Conservation (phyloP, 2,329 filamentous ascomycete genomes). For the Aureobasidium mangrovei region DNA sequence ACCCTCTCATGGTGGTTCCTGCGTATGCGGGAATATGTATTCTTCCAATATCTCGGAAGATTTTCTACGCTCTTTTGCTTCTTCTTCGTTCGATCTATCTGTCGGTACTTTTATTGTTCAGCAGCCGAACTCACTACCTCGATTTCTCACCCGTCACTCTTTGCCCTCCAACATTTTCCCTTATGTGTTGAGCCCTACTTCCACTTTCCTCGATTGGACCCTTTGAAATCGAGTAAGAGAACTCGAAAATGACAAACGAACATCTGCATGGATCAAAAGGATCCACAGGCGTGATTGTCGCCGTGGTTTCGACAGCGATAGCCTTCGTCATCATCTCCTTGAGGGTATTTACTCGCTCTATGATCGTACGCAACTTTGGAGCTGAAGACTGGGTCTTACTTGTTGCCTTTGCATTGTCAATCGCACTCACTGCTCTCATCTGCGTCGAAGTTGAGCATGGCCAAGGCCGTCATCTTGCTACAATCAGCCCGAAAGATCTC, state of each 20-base stretch:
- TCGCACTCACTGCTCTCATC: constrained; percentile 14
- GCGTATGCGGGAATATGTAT: constrained; percentile 7
- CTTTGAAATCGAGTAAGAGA: not conserved
- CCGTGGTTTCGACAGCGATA: constrained; percentile 13
- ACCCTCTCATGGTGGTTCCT: constrained; percentile 8
- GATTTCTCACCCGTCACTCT: not conserved
- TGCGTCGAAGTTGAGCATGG: constrained; percentile 14
- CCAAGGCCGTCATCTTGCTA: constrained; percentile 12
- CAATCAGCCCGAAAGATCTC: not conserved
- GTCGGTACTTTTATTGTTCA: not conserved
- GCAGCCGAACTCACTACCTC: not conserved
- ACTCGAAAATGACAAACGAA: not conserved
- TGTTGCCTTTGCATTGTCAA: constrained; percentile 11
- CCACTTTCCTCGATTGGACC: not conserved
- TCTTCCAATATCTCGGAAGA: not conserved
- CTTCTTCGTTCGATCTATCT: constrained; percentile 7
- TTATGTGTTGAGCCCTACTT: too few species aligned
- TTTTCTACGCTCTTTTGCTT: not conserved
- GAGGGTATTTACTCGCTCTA: constrained; percentile 13
- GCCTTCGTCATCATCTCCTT: constrained; percentile 13
- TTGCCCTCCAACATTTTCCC: not conserved
- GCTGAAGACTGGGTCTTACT: constrained; percentile 15
- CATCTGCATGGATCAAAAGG: not conserved
- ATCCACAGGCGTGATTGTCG: constrained; percentile 2
- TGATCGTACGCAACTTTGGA: constrained; percentile 15